These are phyloP conservation scores for Dothideomycetes sp. DNA, from an alignment of 2,329 filamentous ascomycete species.

Conservation along the genomic window DNA sequence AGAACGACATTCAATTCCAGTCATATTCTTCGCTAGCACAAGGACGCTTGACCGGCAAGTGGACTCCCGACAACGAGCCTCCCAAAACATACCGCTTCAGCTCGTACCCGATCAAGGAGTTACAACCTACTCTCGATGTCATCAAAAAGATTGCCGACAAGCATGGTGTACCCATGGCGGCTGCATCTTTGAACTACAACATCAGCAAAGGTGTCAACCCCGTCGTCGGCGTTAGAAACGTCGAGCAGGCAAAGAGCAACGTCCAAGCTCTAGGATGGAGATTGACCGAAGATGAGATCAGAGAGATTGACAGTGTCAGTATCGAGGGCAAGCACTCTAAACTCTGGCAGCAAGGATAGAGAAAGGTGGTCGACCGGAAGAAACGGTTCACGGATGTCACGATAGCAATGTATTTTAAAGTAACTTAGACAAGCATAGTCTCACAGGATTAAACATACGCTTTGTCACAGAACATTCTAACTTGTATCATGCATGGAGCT, in stretches of 20 bases:
- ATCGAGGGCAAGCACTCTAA: slow-evolving; percentile 32
- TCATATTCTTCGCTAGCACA: slow-evolving; percentile 34
- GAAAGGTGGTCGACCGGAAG: no score
- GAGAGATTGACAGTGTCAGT: slow-evolving; percentile 32
- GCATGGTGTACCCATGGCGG: slow-evolving; percentile 27
- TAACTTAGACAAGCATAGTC: no score
- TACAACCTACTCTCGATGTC: slow-evolving; percentile 31
- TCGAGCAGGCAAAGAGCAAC: slow-evolving; percentile 33
- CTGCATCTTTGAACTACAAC: slow-evolving; percentile 38
- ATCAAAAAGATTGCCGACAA: slow-evolving; percentile 30
- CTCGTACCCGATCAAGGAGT: slow-evolving; percentile 36
- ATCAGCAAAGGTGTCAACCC: slow-evolving; percentile 38
- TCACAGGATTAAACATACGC: no score
- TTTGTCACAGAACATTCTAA: no score
- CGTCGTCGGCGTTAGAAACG: slow-evolving; percentile 33
- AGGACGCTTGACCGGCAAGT: slow-evolving; percentile 34
- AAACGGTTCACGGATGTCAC: no score
- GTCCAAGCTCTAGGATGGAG: slow-evolving; percentile 35
- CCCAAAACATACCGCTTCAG: slow-evolving; percentile 31
- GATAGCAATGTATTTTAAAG: no score
- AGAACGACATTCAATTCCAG: slow-evolving; percentile 35
- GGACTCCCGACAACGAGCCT: slow-evolving; percentile 30
- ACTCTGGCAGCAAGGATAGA: slow-evolving; percentile 36
- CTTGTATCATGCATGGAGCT: no score
- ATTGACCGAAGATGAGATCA: slow-evolving; percentile 34